Base-by-base conservation (phyloP, 2,329 filamentous ascomycete species). In the Cladosporium velox region DNA sequence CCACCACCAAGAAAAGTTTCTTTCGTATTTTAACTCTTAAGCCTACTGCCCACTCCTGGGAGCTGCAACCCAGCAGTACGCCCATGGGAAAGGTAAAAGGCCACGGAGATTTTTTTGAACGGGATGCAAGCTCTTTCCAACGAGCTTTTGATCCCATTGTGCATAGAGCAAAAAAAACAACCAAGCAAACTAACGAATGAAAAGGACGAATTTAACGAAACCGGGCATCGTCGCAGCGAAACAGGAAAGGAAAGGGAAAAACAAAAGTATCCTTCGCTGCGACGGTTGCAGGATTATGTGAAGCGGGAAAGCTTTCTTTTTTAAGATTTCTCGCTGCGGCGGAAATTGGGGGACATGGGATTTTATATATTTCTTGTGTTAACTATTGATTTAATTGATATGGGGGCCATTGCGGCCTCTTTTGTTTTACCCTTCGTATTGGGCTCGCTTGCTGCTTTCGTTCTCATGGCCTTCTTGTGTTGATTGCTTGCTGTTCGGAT, bases 11-110 rank as follows among this genome's bases (percentile, higher is more conserved):
- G 44, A 24, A 24, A 59, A 47, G 7, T 47, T 47, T 47, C 15
- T 62, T 62, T 62, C 59, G 59, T 62, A 62, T 52, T 52, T 30
- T 51, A 6, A 52, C 28, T 54, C 32, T 60, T n/a, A 8, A 8
- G 35, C 26, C 34, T 15, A 47, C 57, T 24, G 26, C 57, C 30
- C 24, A 5, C 14, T 14, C 41, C 21, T 28, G 26, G 24, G 38
- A 8, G 4, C 34, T 41, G 55, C 38, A 4, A 49, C 21, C 35
- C 15, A 8, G 35, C 35, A 24, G 41, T 10, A 47, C n/a, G 8
- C 41, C n/a, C 3, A 24, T n/a, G n/a, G 41, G 21, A 3, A 6
- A 47, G 8, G 41, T 11, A 47, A 2, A 47, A 3, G 41, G n/a
- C n/a, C 3, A 47, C n/a, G 41, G 41, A 47, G 41, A 24, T 21